Conservation (phyloP, 176 grass and related monocot species). For the Ampelocalamus luodianensis region DNA sequence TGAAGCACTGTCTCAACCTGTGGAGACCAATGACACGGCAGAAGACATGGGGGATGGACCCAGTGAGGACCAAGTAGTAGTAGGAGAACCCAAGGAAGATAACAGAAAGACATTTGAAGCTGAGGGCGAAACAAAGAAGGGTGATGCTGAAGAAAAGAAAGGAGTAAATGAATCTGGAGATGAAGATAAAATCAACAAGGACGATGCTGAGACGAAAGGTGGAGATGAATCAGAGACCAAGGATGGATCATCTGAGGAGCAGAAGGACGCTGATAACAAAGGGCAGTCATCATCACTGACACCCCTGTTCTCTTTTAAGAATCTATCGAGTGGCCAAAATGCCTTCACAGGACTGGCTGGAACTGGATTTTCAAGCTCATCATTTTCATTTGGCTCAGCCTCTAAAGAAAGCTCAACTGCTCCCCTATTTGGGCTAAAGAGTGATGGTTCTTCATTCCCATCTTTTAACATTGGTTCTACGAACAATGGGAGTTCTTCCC, state of each 20-base stretch:
- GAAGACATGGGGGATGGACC: slow-evolving; percentile 40
- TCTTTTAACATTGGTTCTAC: slow-evolving; percentile 54
- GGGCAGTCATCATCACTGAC: slow-evolving; percentile 36
- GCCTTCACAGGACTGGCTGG: slow-evolving; percentile 86
- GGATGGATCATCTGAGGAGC: slow-evolving; percentile 44
- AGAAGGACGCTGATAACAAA: slow-evolving; percentile 58
- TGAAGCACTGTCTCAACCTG: slow-evolving; percentile 31
- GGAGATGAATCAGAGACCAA: slow-evolving; percentile 48
- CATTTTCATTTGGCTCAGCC: slow-evolving; percentile 76
- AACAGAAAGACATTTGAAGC: slow-evolving; percentile 45
- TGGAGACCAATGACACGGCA: slow-evolving; percentile 51
- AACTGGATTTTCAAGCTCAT: slow-evolving; percentile 83
- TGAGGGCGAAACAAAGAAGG: slow-evolving; percentile 38
- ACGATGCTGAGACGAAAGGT: slow-evolving; percentile 46
- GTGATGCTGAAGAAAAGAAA: slow-evolving; percentile 51
- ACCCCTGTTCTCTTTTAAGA: slow-evolving; percentile 81
- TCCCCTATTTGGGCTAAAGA: slow-evolving; percentile 54
- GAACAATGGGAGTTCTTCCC: slow-evolving; percentile 57
- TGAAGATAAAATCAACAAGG: slow-evolving; percentile 50
- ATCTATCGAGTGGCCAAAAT: slow-evolving; percentile 95
- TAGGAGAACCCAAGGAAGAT: slow-evolving; percentile 49
- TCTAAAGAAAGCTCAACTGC: slow-evolving; percentile 57
- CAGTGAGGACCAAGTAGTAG: slow-evolving; percentile 45
- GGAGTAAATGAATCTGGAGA: slow-evolving; percentile 43
- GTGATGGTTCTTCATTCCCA: slow-evolving; percentile 54